Percentiles rank a stretch among this genome's conserved stretches.
These are phyloP conservation scores for Graphiopsis chlorocephala DNA, from an alignment of 2,329 filamentous ascomycete genomes.

Conservation along the genomic window DNA sequence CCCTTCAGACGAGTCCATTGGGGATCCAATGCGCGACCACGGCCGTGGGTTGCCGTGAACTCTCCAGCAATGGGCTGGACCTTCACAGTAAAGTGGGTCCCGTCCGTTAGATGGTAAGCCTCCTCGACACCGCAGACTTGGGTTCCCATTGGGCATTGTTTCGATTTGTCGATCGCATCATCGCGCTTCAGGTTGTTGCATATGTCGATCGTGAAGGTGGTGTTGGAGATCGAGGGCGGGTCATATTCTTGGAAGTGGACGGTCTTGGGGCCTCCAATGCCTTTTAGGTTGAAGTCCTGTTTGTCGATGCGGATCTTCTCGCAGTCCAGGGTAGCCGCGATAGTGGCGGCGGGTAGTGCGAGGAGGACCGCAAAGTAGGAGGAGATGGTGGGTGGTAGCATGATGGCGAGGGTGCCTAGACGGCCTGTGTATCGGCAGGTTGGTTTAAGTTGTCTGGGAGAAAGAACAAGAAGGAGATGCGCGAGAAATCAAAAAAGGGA, in stretches of 20 bases:
- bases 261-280: conserved; percentile 65
- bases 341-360: conserved; percentile 34
- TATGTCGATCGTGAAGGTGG: conserved; percentile 77
- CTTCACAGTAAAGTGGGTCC: conserved; percentile 48
- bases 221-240: conserved; percentile 61
- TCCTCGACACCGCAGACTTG: conserved; percentile 75
- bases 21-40: conserved; percentile 56
- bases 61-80: conserved; percentile 74
- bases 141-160: conserved; percentile 65
- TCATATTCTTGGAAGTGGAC: conserved; percentile 55
- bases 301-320: conserved; percentile 58
- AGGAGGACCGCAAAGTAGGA: conserved; percentile 25
- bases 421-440: neutral
- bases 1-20: conserved; percentile 64
- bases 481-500: conserved; percentile 6
- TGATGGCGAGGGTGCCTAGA: neutral
- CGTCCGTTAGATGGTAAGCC: conserved; percentile 49
- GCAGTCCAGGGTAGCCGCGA: conserved; percentile 59
- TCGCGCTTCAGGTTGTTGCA: conserved; percentile 66
- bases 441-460: neutral
- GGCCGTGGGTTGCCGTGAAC: conserved; percentile 57
- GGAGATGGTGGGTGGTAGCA: conserved; percentile 19
- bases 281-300: conserved; percentile 61
- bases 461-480: neutral
- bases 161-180: conserved; percentile 53